Base-by-base conservation (phyloP, 2,329 filamentous ascomycete species). In the Acephala macrosclerotiorum region DNA sequence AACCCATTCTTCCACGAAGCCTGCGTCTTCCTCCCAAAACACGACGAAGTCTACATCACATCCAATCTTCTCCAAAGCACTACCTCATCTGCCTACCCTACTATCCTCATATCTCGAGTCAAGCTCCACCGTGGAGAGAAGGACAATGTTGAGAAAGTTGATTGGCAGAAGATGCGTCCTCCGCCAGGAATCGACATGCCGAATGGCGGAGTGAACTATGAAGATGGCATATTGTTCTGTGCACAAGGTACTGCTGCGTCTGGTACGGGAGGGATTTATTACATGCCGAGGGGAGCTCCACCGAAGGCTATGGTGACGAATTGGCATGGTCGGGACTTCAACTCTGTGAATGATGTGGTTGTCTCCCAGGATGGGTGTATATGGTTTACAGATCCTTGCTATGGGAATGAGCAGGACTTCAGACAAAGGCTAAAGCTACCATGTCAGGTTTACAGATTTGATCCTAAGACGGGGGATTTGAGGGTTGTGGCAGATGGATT, bases 351-450 rank as follows among this genome's bases (percentile, higher is more conserved):
- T 67, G 79, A 79, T 66, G 80, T 83, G 3, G 75, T 78, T 1
- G 72, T 78, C 12, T 76, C 79, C 1, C 72, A 71, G 1, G 79
- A 83, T 66, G 80, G 79, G 0, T 72, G 75, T 0, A 70, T 85
- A 12, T 85, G 83, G 83, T 85, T 85, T 68, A 84, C 82, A 0
- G 83, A 85, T 70, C 78, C 81, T 0, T 75, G 74, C 29, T 78
- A 80, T 60, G 83, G 82, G 3, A 78, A 80, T 60, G 80, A 83
- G 65, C 76, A 78, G 65, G 80, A 80, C 18, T 81, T 85, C 51
- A 78, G 83, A 42, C 78, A 76, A 1, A 66, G 69, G 49, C 83
- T 83, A 2, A 76, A 78, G 67, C 65, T 86, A 26, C 83, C 83
- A 4, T 79, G 77, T 65, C 81, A 82, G 40, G 80, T 85, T 2